These are phyloP conservation scores for Fusarium pilosicola DNA, from an alignment of 2,329 filamentous ascomycete species.

Conservation along the genomic window DNA sequence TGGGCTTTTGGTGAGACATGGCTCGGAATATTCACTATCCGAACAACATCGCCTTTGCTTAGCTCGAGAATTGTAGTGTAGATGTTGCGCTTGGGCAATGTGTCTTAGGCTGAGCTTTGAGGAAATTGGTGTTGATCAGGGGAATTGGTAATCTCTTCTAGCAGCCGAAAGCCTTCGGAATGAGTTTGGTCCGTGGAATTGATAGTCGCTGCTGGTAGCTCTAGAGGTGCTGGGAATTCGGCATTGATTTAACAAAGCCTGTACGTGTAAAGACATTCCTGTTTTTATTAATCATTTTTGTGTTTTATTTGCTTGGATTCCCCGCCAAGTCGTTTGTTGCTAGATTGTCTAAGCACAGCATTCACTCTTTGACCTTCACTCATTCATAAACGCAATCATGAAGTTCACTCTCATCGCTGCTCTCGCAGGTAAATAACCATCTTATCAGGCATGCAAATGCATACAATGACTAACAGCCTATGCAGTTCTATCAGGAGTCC, in stretches of 20 bases:
- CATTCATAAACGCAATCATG: slow-evolving; percentile 19
- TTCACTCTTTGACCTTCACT: slow-evolving; percentile 15
- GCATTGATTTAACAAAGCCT: background rate
- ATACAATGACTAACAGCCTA: background rate
- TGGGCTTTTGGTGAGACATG: slow-evolving; percentile 9
- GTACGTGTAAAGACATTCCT: background rate
- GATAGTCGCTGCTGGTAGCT: background rate
- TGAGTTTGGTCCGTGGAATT: background rate
- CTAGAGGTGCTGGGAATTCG: background rate
- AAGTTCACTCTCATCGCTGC: slow-evolving; percentile 19
- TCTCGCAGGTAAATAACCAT: slow-evolving; percentile 13
- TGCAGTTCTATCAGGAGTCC: slow-evolving; percentile 22
- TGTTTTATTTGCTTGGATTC: background rate
- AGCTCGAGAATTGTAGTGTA: background rate
- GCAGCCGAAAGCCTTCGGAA: background rate
- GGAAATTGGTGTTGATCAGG: background rate
- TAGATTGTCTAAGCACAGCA: background rate
- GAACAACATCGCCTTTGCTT: background rate
- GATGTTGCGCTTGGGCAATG: background rate
- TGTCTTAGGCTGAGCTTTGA: background rate
- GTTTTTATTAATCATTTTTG: background rate
- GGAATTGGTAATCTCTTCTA: background rate
- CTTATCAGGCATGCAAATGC: rapidly evolving
- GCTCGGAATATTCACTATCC: slow-evolving; percentile 3
- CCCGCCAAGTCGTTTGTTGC: background rate